Percentiles rank a stretch among this genome's conserved stretches.
Evolutionary conservation across 345 rosid species (phyloP).

Genomic region (Mercurialis annua): DNA sequence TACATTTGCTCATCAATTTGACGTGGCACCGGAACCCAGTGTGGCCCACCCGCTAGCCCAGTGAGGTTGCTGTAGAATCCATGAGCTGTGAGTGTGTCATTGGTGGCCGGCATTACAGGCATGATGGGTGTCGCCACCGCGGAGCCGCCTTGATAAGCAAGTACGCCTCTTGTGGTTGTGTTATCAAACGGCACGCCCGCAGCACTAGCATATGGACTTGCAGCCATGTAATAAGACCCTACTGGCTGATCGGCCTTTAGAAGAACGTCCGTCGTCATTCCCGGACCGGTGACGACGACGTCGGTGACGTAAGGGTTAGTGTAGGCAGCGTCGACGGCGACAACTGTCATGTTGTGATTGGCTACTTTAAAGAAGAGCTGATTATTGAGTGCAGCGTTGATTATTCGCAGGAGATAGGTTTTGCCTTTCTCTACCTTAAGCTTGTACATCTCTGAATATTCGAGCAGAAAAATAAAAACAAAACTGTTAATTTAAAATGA

Average conservation of each 20-base stretch:
- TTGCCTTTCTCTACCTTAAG: constrained; percentile 62
- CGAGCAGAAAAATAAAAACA: neutral
- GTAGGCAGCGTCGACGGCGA: constrained; percentile 69
- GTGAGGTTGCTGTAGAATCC: constrained; percentile 57
- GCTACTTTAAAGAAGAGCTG: constrained; percentile 83
- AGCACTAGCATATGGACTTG: constrained; percentile 55
- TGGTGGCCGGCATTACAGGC: constrained; percentile 62
- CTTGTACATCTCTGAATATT: constrained; percentile 44
- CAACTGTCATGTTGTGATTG: constrained; percentile 74
- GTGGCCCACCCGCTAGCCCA: constrained; percentile 39
- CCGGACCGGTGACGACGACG: constrained; percentile 57
- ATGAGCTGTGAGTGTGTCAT: constrained; percentile 68
- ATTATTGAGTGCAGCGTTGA: constrained; percentile 86
- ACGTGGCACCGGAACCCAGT: constrained; percentile 61
- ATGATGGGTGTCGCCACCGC: constrained; percentile 32
- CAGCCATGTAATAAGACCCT: constrained; percentile 77
- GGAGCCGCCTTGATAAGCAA: constrained; percentile 39
- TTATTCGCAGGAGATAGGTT: constrained; percentile 68
- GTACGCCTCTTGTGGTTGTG: constrained; percentile 66
- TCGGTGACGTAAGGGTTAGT: constrained; percentile 62
- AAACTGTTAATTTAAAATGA: neutral
- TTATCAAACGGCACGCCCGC: constrained; percentile 27
- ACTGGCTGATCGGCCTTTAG: constrained; percentile 54
- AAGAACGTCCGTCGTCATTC: constrained; percentile 69
- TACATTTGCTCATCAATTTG: constrained; percentile 67